phyloP scores from a whole-genome alignment of 2,329 filamentous ascomycete genomes.

The Lachnellula occidentalis region DNA sequence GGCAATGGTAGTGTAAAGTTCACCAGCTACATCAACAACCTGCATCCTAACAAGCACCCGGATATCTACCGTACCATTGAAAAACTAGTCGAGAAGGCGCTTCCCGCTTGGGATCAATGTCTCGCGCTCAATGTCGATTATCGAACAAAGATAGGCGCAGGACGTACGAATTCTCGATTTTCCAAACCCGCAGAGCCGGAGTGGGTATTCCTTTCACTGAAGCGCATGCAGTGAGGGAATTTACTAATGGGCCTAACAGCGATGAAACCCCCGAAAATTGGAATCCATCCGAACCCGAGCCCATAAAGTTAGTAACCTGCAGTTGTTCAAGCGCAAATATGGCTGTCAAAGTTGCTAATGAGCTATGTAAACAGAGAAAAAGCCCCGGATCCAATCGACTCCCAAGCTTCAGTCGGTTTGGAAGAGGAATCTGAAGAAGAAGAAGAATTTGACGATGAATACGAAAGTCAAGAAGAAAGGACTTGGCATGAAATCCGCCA shows the following conservation, averaged over 20 bases:
- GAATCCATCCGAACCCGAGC: not conserved
- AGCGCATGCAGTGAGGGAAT: not conserved
- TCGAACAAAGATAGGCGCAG: not conserved
- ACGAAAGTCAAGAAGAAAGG: not conserved
- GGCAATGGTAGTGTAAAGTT: not conserved
- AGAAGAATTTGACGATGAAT: not conserved
- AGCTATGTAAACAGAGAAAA: not conserved
- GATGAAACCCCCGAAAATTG: not conserved
- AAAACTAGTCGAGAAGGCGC: conserved; percentile 27
- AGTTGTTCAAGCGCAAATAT: not conserved
- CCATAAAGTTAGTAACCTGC: not conserved
- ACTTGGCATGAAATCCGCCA: not conserved
- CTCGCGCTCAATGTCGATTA: conserved; percentile 6
- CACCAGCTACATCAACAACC: conserved; percentile 34
- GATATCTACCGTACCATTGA: conserved; percentile 34
- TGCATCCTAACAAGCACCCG: conserved; percentile 32
- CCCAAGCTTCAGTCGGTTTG: not conserved
- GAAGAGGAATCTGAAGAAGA: not conserved
- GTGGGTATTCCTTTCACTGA: not conserved
- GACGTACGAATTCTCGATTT: not conserved
- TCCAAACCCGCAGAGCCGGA: not conserved
- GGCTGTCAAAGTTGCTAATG: not conserved
- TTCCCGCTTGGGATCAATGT: conserved; percentile 31
- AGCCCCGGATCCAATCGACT: not conserved
- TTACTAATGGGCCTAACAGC: not conserved